Conservation (phyloP, 495 filamentous ascomycete genomes). For the Annulohypoxylon bovei region DNA sequence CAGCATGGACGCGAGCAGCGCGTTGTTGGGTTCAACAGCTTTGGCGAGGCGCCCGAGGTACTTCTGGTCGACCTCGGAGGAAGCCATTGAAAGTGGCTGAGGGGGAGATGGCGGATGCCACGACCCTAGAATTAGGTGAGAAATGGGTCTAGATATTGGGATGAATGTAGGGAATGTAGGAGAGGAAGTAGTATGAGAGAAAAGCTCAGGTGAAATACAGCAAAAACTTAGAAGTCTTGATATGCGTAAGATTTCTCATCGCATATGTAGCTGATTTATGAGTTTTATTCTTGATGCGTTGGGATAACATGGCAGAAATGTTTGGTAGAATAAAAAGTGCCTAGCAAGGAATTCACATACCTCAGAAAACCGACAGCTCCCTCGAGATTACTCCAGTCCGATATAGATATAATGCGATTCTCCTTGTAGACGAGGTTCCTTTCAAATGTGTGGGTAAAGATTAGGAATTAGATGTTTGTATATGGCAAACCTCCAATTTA, state of each 20-base stretch:
- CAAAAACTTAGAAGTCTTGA: background rate
- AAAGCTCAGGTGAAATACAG: background rate
- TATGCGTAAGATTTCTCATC: conserved; percentile 4
- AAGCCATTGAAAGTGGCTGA: conserved; percentile 78
- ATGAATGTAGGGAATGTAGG: background rate
- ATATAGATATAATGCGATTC: background rate
- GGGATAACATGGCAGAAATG: background rate
- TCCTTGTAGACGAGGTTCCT: background rate
- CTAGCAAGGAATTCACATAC: conserved; percentile 7
- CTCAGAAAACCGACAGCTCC: conserved; percentile 19
- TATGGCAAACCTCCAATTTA: background rate
- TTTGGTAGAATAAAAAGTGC: background rate
- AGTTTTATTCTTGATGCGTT: too few relatives aligned
- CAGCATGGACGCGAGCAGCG: conserved; percentile 79
- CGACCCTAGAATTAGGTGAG: conserved; percentile 19
- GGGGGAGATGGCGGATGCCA: background rate
- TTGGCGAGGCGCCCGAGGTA: conserved; percentile 88
- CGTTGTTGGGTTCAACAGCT: conserved; percentile 73
- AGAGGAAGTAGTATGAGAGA: background rate
- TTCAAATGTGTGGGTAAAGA: background rate
- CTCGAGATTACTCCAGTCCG: background rate
- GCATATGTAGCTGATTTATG: background rate
- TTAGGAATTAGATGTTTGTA: background rate
- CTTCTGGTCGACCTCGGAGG: conserved; percentile 96
- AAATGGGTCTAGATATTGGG: background rate